Evolutionary conservation across 2,329 filamentous ascomycete species (phyloP).

Genomic region (Pseudocercospora cruenta): DNA sequence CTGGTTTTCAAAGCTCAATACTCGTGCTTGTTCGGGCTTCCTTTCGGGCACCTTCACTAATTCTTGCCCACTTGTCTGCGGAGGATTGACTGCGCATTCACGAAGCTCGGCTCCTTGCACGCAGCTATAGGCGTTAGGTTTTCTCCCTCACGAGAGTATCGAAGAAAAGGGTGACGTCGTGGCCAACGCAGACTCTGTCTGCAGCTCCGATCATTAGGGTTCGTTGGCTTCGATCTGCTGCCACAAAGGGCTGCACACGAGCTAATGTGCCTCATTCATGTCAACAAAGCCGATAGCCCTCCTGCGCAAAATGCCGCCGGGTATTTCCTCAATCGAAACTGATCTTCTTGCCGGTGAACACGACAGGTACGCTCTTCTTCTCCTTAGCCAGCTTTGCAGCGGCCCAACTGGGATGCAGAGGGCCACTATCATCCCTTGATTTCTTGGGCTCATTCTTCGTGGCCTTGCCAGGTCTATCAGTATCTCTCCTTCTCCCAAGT

Average conservation of each 20-base stretch:
- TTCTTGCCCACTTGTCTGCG: background rate
- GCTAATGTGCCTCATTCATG: background rate
- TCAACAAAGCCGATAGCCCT: background rate
- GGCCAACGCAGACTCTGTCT: background rate
- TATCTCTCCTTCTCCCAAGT: conserved; percentile 15
- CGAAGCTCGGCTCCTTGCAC: background rate
- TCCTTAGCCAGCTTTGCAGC: conserved; percentile 65
- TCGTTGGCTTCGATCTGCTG: background rate
- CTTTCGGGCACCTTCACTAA: background rate
- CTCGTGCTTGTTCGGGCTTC: background rate
- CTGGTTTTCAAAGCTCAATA: background rate
- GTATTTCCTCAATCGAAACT: conserved; percentile 57
- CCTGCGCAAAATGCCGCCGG: background rate
- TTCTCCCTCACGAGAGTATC: background rate
- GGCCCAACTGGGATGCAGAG: conserved; percentile 68
- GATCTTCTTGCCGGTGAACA: conserved; percentile 64
- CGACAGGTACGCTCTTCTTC: conserved; percentile 47
- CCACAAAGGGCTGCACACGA: background rate
- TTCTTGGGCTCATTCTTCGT: conserved; percentile 30
- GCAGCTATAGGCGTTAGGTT: background rate
- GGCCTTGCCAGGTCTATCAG: background rate
- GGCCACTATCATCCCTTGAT: conserved; percentile 52
- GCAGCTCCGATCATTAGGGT: background rate
- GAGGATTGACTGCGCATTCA: background rate
- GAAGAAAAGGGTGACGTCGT: background rate